Base-by-base conservation (phyloP, 2,329 filamentous ascomycete species). In the Plectosphaerella cucumerina region DNA sequence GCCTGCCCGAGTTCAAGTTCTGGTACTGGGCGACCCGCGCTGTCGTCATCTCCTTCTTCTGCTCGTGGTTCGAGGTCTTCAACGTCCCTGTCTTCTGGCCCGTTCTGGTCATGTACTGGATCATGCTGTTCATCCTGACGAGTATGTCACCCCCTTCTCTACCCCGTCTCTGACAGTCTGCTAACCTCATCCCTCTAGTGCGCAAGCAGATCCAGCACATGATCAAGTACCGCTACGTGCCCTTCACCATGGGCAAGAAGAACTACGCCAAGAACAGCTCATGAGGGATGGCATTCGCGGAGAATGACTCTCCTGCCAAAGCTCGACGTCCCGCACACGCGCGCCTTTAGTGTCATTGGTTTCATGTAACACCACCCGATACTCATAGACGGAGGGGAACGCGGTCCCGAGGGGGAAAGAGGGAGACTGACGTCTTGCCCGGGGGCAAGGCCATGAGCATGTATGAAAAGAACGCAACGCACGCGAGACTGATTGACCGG, bases 141-240 rank as follows among this genome's bases (percentile, higher is more conserved):
- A 99, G 91, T 96, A 78, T 69, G 90, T 82, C 47, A 44, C 47
- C n/a, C 11, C 35, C 20, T 50, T 48, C 46, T 34, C 47, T 21
- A 20, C 44, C 41, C 45, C 33, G 47, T 23, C 20, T 47, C 37
- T 50, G 43, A 26, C 46, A 33, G 35, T 44, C 18, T 21, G 48
- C 44, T 45, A 42, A 47, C 46, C 56, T 56, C 47, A 33, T 12
- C 42, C 42, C n/a, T 20, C 26, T 61, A 96, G 91, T 99, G 94
- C 85, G 94, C 72, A 90, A 94, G 78, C 94, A 99, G 76, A 99
- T 99, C 62, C 94, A 99, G 76, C 94, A 97, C 76, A 99, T 99
- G 94, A 93, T 99, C 81, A 99, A 97, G 78, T 99, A 97, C 78
- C 90, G 93, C 74, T 99, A 96, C 68, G 91, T 96, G 26, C 91